Conservation (phyloP, 148 eudicot genomes). For the Vaccinium darrowii region DNA sequence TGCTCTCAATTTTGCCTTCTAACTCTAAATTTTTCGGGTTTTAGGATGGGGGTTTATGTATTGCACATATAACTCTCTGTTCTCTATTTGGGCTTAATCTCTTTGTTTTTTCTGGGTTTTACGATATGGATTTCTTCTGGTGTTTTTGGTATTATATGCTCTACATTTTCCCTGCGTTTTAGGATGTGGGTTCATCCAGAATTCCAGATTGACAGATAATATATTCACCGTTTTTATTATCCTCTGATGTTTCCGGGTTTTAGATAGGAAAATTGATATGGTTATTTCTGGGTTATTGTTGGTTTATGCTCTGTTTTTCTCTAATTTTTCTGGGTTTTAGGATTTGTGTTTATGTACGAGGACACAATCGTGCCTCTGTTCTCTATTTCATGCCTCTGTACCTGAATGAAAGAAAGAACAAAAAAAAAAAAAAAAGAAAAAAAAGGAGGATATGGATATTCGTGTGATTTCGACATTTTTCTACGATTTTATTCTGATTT, state of each 20-base stretch:
- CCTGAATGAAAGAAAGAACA: background rate
- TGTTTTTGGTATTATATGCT: background rate
- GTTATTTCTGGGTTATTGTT: background rate
- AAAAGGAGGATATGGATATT: background rate
- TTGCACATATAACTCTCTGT: constrained; percentile 9
- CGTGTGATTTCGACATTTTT: background rate
- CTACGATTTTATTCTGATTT: background rate
- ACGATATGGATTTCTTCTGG: background rate
- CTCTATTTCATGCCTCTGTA: background rate
- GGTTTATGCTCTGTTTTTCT: background rate
- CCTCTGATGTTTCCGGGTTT: constrained; percentile 1
- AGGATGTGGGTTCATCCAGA: background rate
- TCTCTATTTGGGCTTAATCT: background rate
- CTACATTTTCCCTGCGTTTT: background rate
- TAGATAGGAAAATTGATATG: background rate
- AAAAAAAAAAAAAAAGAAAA: too few relatives aligned
- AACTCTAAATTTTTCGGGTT: background rate
- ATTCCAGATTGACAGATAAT: too few relatives aligned
- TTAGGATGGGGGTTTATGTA: constrained; percentile 10
- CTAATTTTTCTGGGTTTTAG: background rate
- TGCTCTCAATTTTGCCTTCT: background rate
- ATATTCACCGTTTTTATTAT: too few relatives aligned
- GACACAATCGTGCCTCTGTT: background rate
- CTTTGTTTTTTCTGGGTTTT: background rate
- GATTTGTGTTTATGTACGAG: background rate